Base-by-base conservation (phyloP, 345 rosid genomes). In the Boechera retrofracta region DNA sequence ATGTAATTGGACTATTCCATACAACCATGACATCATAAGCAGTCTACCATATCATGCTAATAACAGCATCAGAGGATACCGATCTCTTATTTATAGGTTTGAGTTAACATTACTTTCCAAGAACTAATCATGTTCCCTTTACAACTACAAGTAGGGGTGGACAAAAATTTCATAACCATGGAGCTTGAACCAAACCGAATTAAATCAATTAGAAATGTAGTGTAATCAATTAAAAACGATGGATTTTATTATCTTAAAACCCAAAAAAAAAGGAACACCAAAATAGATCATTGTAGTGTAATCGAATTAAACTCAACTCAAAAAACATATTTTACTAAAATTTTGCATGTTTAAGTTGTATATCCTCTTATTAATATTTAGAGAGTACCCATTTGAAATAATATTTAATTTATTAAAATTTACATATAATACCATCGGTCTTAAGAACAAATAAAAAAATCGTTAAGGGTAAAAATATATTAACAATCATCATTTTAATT, bases 41-140 rank as follows among this genome's bases (percentile, higher is more conserved):
- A 55, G 64, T 21, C 16, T 69, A 0, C 74, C 74, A 10, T 69
- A 69, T 32, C 74, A 56, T 69, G n/a, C 5, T 2, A 15, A 55
- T 2, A 76, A 68, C 31, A 76, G 69, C 33, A n/a, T 77, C 13
- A 36, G 8, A 0, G 75, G 80, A 4, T 61, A 62, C 4, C 67
- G 38, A 60, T 68, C 74, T 68, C 79, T 76, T 18, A 39, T 76
- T 18, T 75, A 59, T 6, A 75, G 73, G 79, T 75, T 41, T 42
- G 56, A 8, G 1, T 53, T 52, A 71, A 49, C 29, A 21, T 9
- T 32, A 66, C 11, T 18, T 49, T 5, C n/a, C 28, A 5, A n/a
- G 2, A 58, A 3, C 42, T 7, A 29, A 56, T 7, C 62, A 13
- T 57, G 21, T 57, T 11, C 32, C 7, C 15, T 26, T 26, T 53